phyloP scores from a whole-genome alignment of 2,329 filamentous ascomycete species.

The Ceratocystis alfenasii region DNA sequence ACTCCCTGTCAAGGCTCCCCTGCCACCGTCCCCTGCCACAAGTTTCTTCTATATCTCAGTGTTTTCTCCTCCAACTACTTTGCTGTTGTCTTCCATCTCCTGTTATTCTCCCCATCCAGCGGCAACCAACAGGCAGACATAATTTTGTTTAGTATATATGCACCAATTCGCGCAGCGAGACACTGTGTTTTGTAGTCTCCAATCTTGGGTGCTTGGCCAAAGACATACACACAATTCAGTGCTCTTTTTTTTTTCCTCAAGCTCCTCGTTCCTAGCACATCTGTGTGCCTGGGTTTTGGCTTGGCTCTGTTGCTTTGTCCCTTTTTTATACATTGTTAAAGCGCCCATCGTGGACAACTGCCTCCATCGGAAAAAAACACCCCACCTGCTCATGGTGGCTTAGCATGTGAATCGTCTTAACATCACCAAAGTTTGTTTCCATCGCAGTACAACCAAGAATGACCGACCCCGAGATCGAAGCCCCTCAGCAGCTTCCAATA shows the following conservation, averaged over 20 bases:
- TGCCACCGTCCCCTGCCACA: not conserved
- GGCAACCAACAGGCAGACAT: not conserved
- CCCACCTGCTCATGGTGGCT: not conserved
- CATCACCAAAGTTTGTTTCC: not conserved
- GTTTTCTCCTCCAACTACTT: not conserved
- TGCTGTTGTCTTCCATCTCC: not conserved
- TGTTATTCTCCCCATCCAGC: not conserved
- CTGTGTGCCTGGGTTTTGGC: not conserved
- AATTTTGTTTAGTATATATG: not conserved
- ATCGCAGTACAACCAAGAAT: not conserved
- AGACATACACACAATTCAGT: not conserved
- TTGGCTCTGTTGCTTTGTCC: not conserved
- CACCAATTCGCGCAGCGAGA: not conserved
- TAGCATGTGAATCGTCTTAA: not conserved
- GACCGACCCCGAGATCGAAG: not conserved
- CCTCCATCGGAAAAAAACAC: not conserved
- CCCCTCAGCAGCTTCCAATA: not conserved
- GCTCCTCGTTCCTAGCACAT: not conserved
- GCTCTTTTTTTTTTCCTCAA: not conserved
- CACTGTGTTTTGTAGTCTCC: not conserved
- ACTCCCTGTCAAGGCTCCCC: not conserved
- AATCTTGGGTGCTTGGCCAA: not conserved
- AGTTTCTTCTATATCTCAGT: conserved; percentile 11
- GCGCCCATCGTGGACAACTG: not conserved
- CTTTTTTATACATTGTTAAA: not conserved